Percentiles rank a stretch among this genome's conserved stretches.
Conservation (phyloP, 768 basidiomycete species). For the Collybia sordida region DNA sequence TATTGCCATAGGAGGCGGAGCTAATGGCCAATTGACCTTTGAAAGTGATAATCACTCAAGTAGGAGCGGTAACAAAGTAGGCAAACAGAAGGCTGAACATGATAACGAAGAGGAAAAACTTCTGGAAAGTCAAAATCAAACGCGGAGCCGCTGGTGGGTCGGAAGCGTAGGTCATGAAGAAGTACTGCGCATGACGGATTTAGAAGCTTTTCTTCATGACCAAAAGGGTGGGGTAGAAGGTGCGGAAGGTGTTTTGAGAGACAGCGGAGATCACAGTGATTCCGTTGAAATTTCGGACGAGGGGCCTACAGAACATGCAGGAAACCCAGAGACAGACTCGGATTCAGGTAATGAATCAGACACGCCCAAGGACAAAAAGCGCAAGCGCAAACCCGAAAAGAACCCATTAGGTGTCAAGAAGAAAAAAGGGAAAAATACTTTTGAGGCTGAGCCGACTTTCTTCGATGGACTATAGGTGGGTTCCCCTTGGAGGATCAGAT, state of each 20-base stretch:
- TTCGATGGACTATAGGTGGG: slow-evolving; percentile 58
- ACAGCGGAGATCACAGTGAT: slow-evolving; percentile 22
- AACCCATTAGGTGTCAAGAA: slow-evolving; percentile 47
- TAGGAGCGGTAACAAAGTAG: slow-evolving; percentile 7
- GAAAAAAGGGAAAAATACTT: slow-evolving; percentile 60
- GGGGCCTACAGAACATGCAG: slow-evolving; percentile 22
- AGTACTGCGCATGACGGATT: slow-evolving; percentile 77
- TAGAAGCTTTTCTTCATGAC: slow-evolving; percentile 66
- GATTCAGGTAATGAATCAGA: slow-evolving; percentile 25
- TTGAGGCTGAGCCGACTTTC: slow-evolving; percentile 60
- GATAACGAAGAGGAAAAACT: slow-evolving; percentile 11
- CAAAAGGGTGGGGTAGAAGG: slow-evolving; percentile 3
- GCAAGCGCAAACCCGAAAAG: slow-evolving; percentile 56
- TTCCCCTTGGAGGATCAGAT: too few relatives aligned
- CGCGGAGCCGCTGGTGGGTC: slow-evolving; percentile 67
- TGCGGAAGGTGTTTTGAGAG: not conserved
- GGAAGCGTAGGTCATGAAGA: slow-evolving; percentile 94
- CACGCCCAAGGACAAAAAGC: slow-evolving; percentile 40
- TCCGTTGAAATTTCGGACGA: slow-evolving; percentile 22
- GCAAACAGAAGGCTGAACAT: slow-evolving; percentile 7
- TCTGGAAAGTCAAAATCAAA: slow-evolving; percentile 14
- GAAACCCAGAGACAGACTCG: slow-evolving; percentile 18
- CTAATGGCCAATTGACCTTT: slow-evolving; percentile 25
- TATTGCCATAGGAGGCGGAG: slow-evolving; percentile 58
- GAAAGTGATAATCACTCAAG: slow-evolving; percentile 17